Evolutionary conservation across 495 filamentous ascomycete species (phyloP), one percentile per base, ranked within the genome.

Genomic region (Mytilinidion resinicola): DNA sequence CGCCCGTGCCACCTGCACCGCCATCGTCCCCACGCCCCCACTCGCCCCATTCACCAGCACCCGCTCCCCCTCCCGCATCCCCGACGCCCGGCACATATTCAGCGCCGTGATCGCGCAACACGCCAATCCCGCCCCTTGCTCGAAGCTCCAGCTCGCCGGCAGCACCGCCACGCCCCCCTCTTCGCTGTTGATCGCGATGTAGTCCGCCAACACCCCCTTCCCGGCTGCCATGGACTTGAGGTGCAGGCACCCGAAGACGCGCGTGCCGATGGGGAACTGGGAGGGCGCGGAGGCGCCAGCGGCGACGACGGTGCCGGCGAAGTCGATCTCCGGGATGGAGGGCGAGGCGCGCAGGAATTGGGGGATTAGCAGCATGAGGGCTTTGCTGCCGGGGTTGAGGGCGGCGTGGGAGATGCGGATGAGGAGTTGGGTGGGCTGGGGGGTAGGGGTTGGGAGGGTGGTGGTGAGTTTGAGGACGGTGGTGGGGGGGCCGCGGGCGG

Each of bases 321-420:
- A 78, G 42, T 78, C 77, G 8, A 71, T 42, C 1, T 72, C 74
- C 7, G 74, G 73, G 3, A 70, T 72, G 3, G 65, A 36, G 0
- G 73, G 72, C 12, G 70, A 62, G 15, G 55, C 58, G 15, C 57
- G 59, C 20, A 77, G 55, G 54, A 72, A 37, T 34, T 54, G 51
- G 21, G 74, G 74, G 30, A 72, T 41, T 49, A 72, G 36, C 39
- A 67, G 61, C 9, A 74, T 63, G 51, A 69, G 30, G 34, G 75
- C 55, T 4, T 63, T 54, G 48, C 70, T 69, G 39, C 64, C 73
- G 33, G 75, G 73, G 61, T 76, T 75, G 54, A 78, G 66, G 9
- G 73, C 59, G 6, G 73, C 69, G 62, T 74, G 67, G 53, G 67
- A 57, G 38, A 75, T 57, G 43, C 67, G 64, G 53, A 78, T 43